Conservation (phyloP, 345 rosid species). For the Draba incana region DNA sequence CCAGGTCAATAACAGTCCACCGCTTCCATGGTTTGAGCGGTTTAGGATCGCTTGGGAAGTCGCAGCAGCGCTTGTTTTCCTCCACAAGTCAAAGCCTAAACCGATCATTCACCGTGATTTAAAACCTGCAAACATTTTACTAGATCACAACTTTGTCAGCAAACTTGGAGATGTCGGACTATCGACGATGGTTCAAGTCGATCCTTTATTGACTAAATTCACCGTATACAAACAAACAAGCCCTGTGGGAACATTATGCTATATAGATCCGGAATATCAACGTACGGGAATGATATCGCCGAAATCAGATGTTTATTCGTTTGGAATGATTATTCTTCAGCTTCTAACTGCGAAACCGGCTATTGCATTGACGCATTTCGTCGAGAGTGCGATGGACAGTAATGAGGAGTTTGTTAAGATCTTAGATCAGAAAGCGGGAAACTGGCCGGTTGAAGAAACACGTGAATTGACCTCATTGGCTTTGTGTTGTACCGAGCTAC, state of each 20-base stretch:
- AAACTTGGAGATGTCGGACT: constrained; percentile 94
- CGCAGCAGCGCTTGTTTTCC: constrained; percentile 77
- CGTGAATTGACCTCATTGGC: constrained; percentile 66
- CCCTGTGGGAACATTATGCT: constrained; percentile 82
- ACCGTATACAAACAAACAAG: constrained; percentile 57
- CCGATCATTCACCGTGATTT: constrained; percentile 89
- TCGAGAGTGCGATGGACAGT: constrained; percentile 66
- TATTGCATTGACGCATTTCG: constrained; percentile 62
- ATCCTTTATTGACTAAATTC: constrained; percentile 45
- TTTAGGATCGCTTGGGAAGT: constrained; percentile 89
- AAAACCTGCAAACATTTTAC: constrained; percentile 93
- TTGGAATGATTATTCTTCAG: constrained; percentile 80
- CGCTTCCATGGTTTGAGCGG: constrained; percentile 88
- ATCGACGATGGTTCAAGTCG: constrained; percentile 60
- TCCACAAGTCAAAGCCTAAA: constrained; percentile 79
- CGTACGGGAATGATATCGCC: constrained; percentile 75
- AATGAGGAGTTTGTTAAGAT: constrained; percentile 51
- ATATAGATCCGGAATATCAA: constrained; percentile 93
- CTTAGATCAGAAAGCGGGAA: constrained; percentile 70
- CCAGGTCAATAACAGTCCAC: constrained; percentile 52
- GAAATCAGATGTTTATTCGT: constrained; percentile 82
- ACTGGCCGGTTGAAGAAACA: constrained; percentile 79
- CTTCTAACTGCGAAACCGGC: constrained; percentile 80
- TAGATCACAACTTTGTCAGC: constrained; percentile 80
- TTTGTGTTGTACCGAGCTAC: constrained; percentile 79